A percentile compares a stretch with the other conserved stretches of the same genome.
These are phyloP conservation scores for Solanum pennellii DNA, from an alignment of 257 asterid species.

Conservation along the genomic window DNA sequence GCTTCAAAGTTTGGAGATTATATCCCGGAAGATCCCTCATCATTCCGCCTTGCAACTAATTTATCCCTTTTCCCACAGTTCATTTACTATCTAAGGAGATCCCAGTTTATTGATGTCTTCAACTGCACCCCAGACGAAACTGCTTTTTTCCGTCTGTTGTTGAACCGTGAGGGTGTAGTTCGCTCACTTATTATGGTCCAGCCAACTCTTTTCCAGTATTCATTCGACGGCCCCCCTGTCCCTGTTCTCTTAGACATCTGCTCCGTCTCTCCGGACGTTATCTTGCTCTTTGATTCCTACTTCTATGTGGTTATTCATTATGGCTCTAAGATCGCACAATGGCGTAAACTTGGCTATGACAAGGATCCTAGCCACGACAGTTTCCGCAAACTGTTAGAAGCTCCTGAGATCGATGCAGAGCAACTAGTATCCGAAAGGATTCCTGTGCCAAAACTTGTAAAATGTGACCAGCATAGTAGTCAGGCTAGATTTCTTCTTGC, in stretches of 20 bases:
- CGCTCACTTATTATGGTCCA: constrained; percentile 84
- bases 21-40: constrained; percentile 73
- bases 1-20: constrained; percentile 86
- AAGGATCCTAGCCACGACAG: constrained; percentile 69
- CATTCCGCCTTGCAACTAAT: constrained; percentile 68
- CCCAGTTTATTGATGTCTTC: constrained; percentile 80
- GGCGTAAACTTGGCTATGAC: constrained; percentile 81
- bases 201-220: constrained; percentile 85
- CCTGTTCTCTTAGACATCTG: constrained; percentile 77
- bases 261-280: constrained; percentile 75
- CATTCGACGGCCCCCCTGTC: constrained; percentile 85
- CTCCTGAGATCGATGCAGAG: constrained; percentile 74
- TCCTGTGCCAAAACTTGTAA: constrained; percentile 77
- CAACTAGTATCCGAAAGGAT: constrained; percentile 64
- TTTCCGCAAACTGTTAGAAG: constrained; percentile 67
- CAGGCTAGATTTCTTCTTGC: constrained; percentile 94
- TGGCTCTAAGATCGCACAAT: constrained; percentile 80
- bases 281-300: constrained; percentile 81
- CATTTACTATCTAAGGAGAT: constrained; percentile 78
- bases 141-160: constrained; percentile 63
- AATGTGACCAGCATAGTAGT: constrained; percentile 91
- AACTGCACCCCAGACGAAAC: constrained; percentile 89
- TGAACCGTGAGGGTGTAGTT: constrained; percentile 88
- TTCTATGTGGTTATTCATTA: constrained; percentile 75
- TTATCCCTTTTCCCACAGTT: constrained; percentile 88